Evolutionary conservation across 2,329 filamentous ascomycete genomes (phyloP).

Genomic region (Rutstroemia sp.): DNA sequence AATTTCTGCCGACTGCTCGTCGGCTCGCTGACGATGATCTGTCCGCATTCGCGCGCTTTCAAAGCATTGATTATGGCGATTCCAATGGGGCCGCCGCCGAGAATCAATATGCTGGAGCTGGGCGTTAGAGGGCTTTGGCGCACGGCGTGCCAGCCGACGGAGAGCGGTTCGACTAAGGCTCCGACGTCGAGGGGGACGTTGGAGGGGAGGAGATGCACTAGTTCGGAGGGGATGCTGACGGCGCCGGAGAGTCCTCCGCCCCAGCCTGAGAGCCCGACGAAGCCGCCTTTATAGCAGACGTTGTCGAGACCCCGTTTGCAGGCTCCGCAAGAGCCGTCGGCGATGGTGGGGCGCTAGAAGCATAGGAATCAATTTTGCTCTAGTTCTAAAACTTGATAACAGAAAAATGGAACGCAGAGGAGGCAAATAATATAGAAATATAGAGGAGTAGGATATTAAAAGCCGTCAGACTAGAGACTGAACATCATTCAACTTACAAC

Average conservation of each 20-base stretch:
- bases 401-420: too few species aligned
- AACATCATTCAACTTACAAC: conserved; percentile 26
- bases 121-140: conserved; percentile 38
- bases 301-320: conserved; percentile 48
- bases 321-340: conserved; percentile 47
- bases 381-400: too few species aligned
- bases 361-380: too few species aligned
- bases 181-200: conserved; percentile 44
- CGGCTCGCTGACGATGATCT: conserved; percentile 52
- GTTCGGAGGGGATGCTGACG: conserved; percentile 42
- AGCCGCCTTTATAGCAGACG: conserved; percentile 49
- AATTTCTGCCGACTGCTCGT: conserved; percentile 42
- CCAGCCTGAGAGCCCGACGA: conserved; percentile 38
- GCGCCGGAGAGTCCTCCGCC: conserved; percentile 50
- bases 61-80: conserved; percentile 53
- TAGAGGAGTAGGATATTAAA: too few species aligned
- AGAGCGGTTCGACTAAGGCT: conserved; percentile 55
- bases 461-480: too few species aligned
- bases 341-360: conserved; percentile 45
- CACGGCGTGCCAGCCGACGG: conserved; percentile 59
- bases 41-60: conserved; percentile 42
- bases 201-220: conserved; percentile 43
- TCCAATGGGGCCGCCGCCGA: conserved; percentile 57
- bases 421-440: too few species aligned
- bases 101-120: conserved; percentile 43